Percentiles rank a stretch among this genome's conserved stretches.
These are phyloP conservation scores for Oryza rufipogon DNA, from an alignment of 176 grass and related monocot genomes.

Conservation along the genomic window DNA sequence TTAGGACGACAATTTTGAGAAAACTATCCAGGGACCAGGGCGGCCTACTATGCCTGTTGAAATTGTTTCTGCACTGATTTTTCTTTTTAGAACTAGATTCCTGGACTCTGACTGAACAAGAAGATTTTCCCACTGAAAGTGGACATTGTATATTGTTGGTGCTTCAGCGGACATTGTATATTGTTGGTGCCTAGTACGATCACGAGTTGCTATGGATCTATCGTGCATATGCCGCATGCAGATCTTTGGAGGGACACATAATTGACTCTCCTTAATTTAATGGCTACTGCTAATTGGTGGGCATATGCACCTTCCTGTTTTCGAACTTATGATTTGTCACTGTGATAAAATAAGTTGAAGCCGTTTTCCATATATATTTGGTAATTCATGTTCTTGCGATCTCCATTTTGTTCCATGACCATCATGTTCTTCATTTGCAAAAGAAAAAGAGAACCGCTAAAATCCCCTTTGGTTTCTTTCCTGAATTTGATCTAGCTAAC, in stretches of 20 bases:
- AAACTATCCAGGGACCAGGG: background rate
- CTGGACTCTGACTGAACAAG: background rate
- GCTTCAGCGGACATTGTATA: background rate
- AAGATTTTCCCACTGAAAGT: background rate
- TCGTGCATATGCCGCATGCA: background rate
- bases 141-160: background rate
- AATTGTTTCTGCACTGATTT: background rate
- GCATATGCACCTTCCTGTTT: background rate
- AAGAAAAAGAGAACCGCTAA: background rate
- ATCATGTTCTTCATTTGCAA: background rate
- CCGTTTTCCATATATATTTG: background rate
- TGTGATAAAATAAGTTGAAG: background rate
- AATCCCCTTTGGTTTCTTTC: background rate
- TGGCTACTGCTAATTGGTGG: background rate
- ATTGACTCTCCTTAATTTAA: background rate
- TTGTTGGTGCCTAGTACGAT: background rate
- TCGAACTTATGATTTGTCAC: background rate
- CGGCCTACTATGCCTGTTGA: background rate
- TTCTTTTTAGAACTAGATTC: background rate
- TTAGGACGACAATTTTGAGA: background rate
- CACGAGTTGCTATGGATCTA: constrained; percentile 1
- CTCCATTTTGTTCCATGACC: background rate
- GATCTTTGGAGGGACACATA: background rate
- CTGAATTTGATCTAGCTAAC: background rate
- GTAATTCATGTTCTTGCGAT: background rate